Percentiles rank a stretch among this genome's conserved stretches.
Evolutionary conservation across 306 rosid genomes (phyloP).

Genomic region (Quercus alba): DNA sequence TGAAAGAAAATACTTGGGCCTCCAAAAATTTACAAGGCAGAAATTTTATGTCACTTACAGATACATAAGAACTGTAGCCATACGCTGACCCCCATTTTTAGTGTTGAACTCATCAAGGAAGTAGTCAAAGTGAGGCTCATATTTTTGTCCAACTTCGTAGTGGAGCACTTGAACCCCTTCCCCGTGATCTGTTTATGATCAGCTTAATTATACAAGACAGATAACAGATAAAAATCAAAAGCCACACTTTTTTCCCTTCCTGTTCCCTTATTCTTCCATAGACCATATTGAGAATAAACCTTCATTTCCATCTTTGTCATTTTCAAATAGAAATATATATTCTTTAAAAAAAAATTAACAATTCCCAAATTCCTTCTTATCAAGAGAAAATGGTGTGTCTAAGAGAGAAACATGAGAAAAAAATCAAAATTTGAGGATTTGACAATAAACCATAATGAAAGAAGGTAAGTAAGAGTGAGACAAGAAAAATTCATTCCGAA

Average conservation of each 20-base stretch:
- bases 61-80: constrained; percentile 92
- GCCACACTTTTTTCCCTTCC: background rate
- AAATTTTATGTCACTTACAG: constrained; percentile 61
- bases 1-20: constrained; percentile 6
- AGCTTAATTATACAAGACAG: constrained; percentile 23
- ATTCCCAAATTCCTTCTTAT: background rate
- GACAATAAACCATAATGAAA: background rate
- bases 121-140: constrained; percentile 97
- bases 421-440: background rate
- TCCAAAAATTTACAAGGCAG: constrained; percentile 8
- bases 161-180: constrained; percentile 99
- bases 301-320: background rate
- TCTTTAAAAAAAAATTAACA: background rate
- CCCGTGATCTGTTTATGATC: constrained; percentile 73
- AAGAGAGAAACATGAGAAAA: background rate
- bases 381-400: background rate
- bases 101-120: constrained; percentile 87
- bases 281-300: background rate
- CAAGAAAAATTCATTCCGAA: background rate
- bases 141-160: constrained; percentile 97
- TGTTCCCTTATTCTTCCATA: background rate
- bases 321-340: background rate
- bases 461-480: background rate
- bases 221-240: constrained; percentile 6
- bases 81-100: constrained; percentile 93